Conservation (phyloP, 352 stramenopile genomes). For the Hyaloperonospora arabidopsidis region DNA sequence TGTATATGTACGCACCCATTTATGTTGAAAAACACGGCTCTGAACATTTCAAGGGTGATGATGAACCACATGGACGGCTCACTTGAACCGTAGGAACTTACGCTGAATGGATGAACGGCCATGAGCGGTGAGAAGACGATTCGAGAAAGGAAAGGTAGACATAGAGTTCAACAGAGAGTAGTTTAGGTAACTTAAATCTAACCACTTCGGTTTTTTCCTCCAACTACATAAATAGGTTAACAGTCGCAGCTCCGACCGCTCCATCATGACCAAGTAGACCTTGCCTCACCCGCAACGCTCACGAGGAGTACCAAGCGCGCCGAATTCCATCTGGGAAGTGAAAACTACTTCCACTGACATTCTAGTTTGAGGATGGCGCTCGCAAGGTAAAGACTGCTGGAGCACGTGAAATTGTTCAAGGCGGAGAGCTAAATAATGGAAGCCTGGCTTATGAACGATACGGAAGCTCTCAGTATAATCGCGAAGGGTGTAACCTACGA, state of each 20-base stretch:
- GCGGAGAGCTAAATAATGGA: neutral
- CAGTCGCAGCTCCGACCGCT: neutral
- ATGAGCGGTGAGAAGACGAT: too few species aligned
- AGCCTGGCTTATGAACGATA: neutral
- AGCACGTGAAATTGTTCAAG: neutral
- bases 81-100: too few species aligned
- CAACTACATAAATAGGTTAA: neutral
- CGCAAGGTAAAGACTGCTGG: neutral
- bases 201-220: too few species aligned
- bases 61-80: too few species aligned
- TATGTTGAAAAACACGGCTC: too few species aligned
- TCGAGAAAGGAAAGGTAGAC: too few species aligned
- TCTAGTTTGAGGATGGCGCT: neutral
- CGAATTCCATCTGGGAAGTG: neutral
- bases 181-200: too few species aligned
- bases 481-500: neutral
- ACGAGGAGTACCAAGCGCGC: neutral
- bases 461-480: neutral
- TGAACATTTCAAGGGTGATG: too few species aligned
- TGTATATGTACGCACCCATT: too few species aligned
- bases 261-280: neutral
- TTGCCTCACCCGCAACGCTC: neutral
- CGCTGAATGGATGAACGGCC: too few species aligned
- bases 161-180: too few species aligned
- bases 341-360: neutral